These are phyloP conservation scores for Hirschfeldia incana DNA, from an alignment of 345 rosid species.

Conservation along the genomic window DNA sequence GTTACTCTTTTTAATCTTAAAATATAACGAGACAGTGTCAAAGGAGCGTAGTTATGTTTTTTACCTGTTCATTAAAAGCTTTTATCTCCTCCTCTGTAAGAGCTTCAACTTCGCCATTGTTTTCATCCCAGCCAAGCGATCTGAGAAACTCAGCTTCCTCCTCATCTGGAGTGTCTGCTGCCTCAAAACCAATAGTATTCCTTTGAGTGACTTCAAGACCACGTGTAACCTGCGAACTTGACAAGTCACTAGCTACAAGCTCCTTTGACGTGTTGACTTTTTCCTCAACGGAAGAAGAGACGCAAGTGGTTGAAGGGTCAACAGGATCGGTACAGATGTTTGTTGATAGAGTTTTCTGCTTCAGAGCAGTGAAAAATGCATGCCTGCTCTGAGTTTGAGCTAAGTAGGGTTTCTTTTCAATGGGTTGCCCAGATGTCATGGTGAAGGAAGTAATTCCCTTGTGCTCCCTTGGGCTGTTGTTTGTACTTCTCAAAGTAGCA, in stretches of 20 bases:
- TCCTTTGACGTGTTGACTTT: neutral
- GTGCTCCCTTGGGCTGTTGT: neutral
- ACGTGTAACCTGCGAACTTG: neutral
- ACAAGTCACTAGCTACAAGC: neutral
- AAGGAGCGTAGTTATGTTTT: neutral
- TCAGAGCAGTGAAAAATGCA: neutral
- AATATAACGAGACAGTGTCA: neutral
- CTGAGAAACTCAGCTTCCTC: neutral
- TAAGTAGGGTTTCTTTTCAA: neutral
- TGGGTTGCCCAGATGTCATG: neutral
- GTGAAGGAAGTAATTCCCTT: neutral
- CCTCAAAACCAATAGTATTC: neutral
- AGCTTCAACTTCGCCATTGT: neutral
- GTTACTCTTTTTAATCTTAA: neutral
- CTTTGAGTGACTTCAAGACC: neutral
- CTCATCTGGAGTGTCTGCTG: neutral
- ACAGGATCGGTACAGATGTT: neutral
- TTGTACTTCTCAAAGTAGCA: neutral
- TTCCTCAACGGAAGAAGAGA: neutral
- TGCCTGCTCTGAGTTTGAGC: neutral
- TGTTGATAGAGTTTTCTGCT: neutral
- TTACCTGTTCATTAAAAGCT: neutral
- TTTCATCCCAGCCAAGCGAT: neutral
- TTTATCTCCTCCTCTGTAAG: neutral
- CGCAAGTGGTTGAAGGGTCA: neutral